Conservation (phyloP, 176 grass and related monocot species). For the Dactylis glomerata region DNA sequence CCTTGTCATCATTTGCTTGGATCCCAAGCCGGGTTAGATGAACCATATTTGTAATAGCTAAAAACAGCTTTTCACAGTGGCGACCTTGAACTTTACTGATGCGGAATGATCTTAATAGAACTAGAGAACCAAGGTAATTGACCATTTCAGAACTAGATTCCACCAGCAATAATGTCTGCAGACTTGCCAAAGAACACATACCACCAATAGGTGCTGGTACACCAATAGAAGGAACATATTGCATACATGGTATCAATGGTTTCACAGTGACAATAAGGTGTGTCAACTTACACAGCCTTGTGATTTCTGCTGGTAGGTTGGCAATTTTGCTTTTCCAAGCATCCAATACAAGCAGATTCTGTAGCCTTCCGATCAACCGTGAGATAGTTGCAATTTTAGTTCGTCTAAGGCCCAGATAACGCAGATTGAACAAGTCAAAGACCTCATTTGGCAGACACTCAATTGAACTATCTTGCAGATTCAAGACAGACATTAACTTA, state of each 20-base stretch:
- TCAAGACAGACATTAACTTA: slow-evolving; percentile 32
- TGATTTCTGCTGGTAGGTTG: slow-evolving; percentile 33
- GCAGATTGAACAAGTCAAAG: slow-evolving; percentile 36
- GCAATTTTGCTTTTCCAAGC: slow-evolving; percentile 20
- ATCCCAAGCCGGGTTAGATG: slow-evolving; percentile 31
- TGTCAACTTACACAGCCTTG: slow-evolving; percentile 31
- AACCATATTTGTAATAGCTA: slow-evolving; percentile 29
- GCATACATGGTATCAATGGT: slow-evolving; percentile 1
- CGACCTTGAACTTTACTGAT: slow-evolving; percentile 28
- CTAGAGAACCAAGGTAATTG: slow-evolving; percentile 8
- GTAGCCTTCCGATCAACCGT: slow-evolving; percentile 30
- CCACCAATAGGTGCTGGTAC: slow-evolving; percentile 20
- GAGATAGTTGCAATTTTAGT: slow-evolving; percentile 28
- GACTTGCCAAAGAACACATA: slow-evolving; percentile 16
- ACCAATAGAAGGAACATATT: slow-evolving; percentile 31
- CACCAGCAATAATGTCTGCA: slow-evolving; percentile 34
- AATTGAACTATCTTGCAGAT: slow-evolving; percentile 35
- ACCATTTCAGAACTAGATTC: slow-evolving; percentile 33
- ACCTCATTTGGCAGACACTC: slow-evolving; percentile 30
- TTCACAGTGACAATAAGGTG: slow-evolving; percentile 32
- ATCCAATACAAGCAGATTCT: slow-evolving; percentile 32
- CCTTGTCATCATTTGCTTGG: slow-evolving; percentile 13
- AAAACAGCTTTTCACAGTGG: slow-evolving; percentile 12
- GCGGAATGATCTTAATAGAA: slow-evolving; percentile 27
- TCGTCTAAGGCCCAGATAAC: slow-evolving; percentile 38